Evolutionary conservation across 306 rosid genomes (phyloP).

Genomic region (Trichosanthes truncata): DNA sequence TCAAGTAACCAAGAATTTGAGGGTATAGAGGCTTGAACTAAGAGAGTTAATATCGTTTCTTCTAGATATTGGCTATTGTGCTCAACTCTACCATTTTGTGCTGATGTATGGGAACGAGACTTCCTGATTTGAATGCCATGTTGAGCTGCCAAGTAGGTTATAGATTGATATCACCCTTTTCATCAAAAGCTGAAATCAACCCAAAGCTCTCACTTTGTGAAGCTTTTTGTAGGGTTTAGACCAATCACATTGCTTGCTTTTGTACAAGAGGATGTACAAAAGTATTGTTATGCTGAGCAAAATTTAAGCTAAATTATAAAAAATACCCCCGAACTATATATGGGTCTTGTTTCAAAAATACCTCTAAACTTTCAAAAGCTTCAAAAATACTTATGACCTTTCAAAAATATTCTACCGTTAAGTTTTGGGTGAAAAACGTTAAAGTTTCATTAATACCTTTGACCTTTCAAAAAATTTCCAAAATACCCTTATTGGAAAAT

Average conservation of each 20-base stretch:
- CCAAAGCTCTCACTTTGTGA: not conserved
- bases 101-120: not conserved
- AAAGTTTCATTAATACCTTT: no score
- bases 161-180: not conserved
- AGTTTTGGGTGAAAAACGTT: no score
- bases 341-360: no score
- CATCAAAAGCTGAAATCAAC: not conserved
- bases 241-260: not conserved
- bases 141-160: not conserved
- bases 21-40: not conserved
- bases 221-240: not conserved
- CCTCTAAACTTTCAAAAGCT: no score
- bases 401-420: no score
- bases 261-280: not conserved
- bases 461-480: no score
- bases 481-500: no score
- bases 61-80: not conserved
- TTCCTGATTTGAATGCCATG: not conserved
- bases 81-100: not conserved
- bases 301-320: not conserved
- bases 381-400: no score
- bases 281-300: not conserved
- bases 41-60: not conserved
- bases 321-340: no score
- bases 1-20: not conserved